Base-by-base conservation (phyloP, 2,329 filamentous ascomycete genomes). In the Cercospora janseana region DNA sequence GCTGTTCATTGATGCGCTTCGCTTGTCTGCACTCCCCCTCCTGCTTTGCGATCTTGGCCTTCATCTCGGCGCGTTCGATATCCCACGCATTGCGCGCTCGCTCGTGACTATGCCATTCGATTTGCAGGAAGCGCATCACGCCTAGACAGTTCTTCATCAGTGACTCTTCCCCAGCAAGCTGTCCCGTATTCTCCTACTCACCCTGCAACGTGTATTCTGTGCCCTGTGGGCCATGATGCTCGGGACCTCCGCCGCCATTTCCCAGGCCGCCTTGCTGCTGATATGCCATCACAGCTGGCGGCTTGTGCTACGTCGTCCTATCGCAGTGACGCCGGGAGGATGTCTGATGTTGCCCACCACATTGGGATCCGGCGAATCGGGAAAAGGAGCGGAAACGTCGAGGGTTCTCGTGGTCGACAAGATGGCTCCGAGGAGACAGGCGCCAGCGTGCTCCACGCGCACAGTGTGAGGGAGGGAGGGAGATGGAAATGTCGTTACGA, bases 41-140 rank as follows among this genome's bases (percentile, higher is more conserved):
- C 58, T 97, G 81, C 64, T 88, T 87, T 44, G 92, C 92, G 73
- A 98, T 96, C 66, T 94, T 85, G 60, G 88, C 90, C 76, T 95
- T 95, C 93, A 98, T 97, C 75, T 98, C 93, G 64, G 95, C 93
- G 67, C 90, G 86, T 72, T 98, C 93, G 68, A 98, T 98, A 72
- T 98, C 93, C 93, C 93, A 98, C 28, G 90, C 86, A 73, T 98
- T 98, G 63, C 93, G 84, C 68, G 96, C 93, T 72, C 93, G 87
- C 73, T 98, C 93, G 71, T 98, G 92, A 61, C 89, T 86, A 72
- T 98, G 93, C 93, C 93, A 98, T 80, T 98, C 92, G 40, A 93
- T 93, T 74, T 98, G 93, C 29, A 98, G 82, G 70, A 98, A 98
- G 71, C 93, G 91, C 93, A 98, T 98, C 28, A 98, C 93, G 67